These are phyloP conservation scores for Neurospora intermedia DNA, from an alignment of 495 filamentous ascomycete species.

Conservation along the genomic window DNA sequence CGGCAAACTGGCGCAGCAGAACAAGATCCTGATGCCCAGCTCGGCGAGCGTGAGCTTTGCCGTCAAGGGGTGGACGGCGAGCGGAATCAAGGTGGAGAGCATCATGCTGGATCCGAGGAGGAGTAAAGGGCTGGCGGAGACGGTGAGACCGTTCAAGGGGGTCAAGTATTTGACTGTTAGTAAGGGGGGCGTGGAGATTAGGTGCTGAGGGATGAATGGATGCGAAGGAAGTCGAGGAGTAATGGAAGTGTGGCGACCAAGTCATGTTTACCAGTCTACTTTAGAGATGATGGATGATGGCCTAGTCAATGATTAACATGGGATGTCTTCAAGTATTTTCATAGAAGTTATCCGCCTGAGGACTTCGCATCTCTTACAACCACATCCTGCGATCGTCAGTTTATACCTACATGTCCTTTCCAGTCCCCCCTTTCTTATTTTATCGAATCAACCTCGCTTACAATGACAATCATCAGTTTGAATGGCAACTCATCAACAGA, in stretches of 20 bases:
- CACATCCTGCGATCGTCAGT: too few species aligned
- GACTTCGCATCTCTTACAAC: too few species aligned
- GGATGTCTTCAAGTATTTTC: neutral
- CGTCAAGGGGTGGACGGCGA: slow-evolving; percentile 90
- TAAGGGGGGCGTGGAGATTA: slow-evolving; percentile 70
- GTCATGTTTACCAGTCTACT: neutral
- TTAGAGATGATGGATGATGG: neutral
- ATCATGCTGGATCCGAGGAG: slow-evolving; percentile 74
- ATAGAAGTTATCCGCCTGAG: neutral
- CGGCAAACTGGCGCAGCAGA: slow-evolving; percentile 39
- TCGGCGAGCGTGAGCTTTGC: slow-evolving; percentile 80
- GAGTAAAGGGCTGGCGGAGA: slow-evolving; percentile 76
- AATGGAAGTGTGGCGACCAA: neutral
- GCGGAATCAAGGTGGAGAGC: slow-evolving; percentile 87
- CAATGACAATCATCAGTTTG: too few species aligned
- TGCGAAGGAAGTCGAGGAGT: neutral
- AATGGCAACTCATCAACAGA: too few species aligned
- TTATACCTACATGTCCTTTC: too few species aligned
- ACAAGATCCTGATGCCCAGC: slow-evolving; percentile 81
- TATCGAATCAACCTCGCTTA: too few species aligned
- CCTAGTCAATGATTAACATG: neutral
- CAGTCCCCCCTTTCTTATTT: too few species aligned
- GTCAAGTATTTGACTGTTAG: slow-evolving; percentile 95
- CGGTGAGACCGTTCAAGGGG: slow-evolving; percentile 91
- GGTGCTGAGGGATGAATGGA: slow-evolving; percentile 32